phyloP scores from a whole-genome alignment of 208 protist genomes.

The Phytomonas serpens region DNA sequence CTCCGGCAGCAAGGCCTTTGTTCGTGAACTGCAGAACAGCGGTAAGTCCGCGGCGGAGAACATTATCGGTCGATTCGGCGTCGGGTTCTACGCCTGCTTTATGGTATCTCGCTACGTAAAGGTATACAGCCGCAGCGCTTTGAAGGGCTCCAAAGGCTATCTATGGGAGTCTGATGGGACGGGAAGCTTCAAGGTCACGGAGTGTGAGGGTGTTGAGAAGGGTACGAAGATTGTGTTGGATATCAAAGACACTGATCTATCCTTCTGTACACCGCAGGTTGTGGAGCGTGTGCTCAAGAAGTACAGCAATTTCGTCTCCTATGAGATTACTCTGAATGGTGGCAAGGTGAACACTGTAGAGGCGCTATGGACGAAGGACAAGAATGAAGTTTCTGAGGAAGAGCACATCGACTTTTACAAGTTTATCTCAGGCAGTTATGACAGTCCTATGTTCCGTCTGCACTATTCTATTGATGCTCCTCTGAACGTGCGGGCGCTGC shows the following conservation, averaged over 20 bases:
- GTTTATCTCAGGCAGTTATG: constrained; percentile 92
- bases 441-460: constrained; percentile 90
- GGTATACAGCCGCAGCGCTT: constrained; percentile 87
- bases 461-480: constrained; percentile 96
- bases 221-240: constrained; percentile 97
- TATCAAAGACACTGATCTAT: constrained; percentile 90
- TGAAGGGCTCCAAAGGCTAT: constrained; percentile 88
- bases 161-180: constrained; percentile 92
- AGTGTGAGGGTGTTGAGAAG: constrained; percentile 92
- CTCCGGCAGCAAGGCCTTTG: constrained; percentile 87
- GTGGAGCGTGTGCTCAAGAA: constrained; percentile 95
- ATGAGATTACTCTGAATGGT: constrained; percentile 94
- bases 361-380: constrained; percentile 95
- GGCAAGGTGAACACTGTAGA: constrained; percentile 93
- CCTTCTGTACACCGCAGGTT: constrained; percentile 90
- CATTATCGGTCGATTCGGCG: constrained; percentile 96
- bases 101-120: constrained; percentile 95
- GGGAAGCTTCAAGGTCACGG: constrained; percentile 90
- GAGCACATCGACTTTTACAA: constrained; percentile 97
- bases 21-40: constrained; percentile 72
- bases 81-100: constrained; percentile 96
- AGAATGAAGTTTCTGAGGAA: constrained; percentile 88
- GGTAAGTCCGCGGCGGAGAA: constrained; percentile 70
- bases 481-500: constrained; percentile 89
- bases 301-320: constrained; percentile 97